Conservation (phyloP, 495 filamentous ascomycete species). For the Talaromyces thailandensis region DNA sequence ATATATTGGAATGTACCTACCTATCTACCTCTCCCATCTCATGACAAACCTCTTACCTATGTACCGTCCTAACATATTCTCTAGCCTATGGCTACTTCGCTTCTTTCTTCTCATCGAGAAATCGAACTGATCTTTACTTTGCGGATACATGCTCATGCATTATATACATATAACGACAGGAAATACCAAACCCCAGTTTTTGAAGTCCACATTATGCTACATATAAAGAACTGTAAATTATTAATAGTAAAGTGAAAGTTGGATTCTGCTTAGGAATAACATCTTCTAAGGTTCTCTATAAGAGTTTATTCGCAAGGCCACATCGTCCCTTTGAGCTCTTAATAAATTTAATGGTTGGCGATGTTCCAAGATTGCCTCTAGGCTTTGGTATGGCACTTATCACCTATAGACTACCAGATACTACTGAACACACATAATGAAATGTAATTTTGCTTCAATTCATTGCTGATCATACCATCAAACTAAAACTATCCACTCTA, state of each 20-base stretch:
- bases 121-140: not conserved
- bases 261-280: too few species aligned
- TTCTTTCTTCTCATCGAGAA: not conserved
- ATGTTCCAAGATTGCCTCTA: too few species aligned
- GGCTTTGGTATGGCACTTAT: too few species aligned
- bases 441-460: not conserved
- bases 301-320: too few species aligned
- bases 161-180: not conserved
- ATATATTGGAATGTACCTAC: constrained; percentile 5
- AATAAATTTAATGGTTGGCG: too few species aligned
- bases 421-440: not conserved
- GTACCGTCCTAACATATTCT: not conserved
- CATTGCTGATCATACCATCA: not conserved
- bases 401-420: not conserved
- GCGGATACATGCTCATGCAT: not conserved
- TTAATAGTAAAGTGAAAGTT: not conserved
- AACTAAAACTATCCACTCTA: not conserved
- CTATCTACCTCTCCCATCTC: constrained; percentile 7
- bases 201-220: not conserved
- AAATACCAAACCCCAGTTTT: not conserved
- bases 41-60: not conserved
- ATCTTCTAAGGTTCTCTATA: too few species aligned
- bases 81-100: not conserved
- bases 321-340: too few species aligned
- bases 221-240: not conserved